phyloP scores from a whole-genome alignment of 805 yeast species.

The Metahyphopichia silvanorum region DNA sequence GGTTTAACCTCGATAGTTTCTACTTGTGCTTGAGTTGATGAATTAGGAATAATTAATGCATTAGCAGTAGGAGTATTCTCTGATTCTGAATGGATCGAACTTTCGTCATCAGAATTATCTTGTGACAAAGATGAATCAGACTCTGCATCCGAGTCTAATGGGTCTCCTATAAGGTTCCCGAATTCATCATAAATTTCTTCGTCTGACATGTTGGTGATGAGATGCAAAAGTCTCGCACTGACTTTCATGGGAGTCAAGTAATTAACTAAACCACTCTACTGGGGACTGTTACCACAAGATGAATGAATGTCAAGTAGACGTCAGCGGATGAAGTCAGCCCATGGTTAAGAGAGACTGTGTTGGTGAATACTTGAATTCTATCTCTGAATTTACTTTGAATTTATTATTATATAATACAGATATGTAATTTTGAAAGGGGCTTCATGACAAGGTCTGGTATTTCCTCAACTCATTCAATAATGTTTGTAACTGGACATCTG shows the following conservation, averaged over 20 bases:
- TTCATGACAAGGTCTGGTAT: slow-evolving; percentile 40
- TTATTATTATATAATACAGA: not conserved
- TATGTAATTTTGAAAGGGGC: not conserved
- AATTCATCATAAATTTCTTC: slow-evolving; percentile 79
- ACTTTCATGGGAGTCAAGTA: too few species aligned
- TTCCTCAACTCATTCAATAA: slow-evolving; percentile 82
- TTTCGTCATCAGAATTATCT: slow-evolving; percentile 12
- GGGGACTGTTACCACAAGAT: too few species aligned
- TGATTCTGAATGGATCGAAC: not conserved
- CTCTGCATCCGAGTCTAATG: slow-evolving; percentile 46
- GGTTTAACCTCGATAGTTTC: slow-evolving; percentile 55
- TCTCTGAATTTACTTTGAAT: too few species aligned
- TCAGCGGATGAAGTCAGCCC: too few species aligned
- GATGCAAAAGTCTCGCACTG: too few species aligned
- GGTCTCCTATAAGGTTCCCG: slow-evolving; percentile 63
- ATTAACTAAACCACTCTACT: too few species aligned
- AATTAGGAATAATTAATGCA: slow-evolving; percentile 19
- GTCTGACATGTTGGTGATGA: too few species aligned
- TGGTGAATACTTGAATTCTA: too few species aligned
- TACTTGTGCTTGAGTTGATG: slow-evolving; percentile 43
- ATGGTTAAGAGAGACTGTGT: too few species aligned
- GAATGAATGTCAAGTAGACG: too few species aligned
- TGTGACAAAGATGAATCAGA: slow-evolving; percentile 6
- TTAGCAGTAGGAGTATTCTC: not conserved
- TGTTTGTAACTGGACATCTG: slow-evolving; percentile 83